Evolutionary conservation across 139 green algal genomes (phyloP).

Genomic region (Micractinium conductrix): DNA sequence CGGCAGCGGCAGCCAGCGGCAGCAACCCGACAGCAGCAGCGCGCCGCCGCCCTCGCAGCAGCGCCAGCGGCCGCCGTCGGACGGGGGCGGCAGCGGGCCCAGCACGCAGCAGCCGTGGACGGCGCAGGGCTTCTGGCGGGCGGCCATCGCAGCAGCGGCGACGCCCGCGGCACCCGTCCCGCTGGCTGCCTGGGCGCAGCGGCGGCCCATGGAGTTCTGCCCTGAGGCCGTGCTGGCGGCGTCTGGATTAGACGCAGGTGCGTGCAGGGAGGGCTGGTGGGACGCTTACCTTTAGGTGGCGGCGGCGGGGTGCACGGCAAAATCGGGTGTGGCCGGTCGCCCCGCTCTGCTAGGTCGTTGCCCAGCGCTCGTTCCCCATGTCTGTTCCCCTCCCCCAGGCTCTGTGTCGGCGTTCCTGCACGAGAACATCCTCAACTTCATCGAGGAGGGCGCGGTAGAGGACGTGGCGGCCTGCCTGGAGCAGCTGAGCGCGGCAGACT

Average conservation of each 20-base stretch:
- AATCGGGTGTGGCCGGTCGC: too few species aligned
- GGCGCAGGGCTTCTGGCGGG: neutral
- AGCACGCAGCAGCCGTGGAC: neutral
- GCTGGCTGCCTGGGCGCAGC: conserved; percentile 29
- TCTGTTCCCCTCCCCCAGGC: conserved; percentile 8
- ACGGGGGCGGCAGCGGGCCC: too few species aligned
- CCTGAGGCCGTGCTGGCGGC: conserved; percentile 61
- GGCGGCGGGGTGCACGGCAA: too few species aligned
- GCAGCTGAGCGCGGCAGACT: conserved; percentile 58
- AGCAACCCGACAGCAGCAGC: conserved; percentile 15
- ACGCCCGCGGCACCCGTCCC: neutral
- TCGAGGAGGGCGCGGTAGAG: conserved; percentile 49
- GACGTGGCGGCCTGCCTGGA: conserved; percentile 51
- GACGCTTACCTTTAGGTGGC: neutral
- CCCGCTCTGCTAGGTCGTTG: too few species aligned
- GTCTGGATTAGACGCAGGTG: conserved; percentile 56
- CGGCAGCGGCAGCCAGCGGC: neutral
- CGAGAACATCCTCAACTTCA: conserved; percentile 71
- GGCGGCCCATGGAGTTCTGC: conserved; percentile 45
- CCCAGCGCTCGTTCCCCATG: too few species aligned
- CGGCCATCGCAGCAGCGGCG: neutral
- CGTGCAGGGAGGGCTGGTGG: too few species aligned
- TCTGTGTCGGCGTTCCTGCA: conserved; percentile 66
- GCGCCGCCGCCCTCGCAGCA: conserved; percentile 8
- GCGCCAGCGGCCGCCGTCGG: neutral